A percentile compares a stretch with the other conserved stretches of the same genome.
phyloP scores from a whole-genome alignment of 2,329 filamentous ascomycete genomes.

The Ceratocystis alfenasii region DNA sequence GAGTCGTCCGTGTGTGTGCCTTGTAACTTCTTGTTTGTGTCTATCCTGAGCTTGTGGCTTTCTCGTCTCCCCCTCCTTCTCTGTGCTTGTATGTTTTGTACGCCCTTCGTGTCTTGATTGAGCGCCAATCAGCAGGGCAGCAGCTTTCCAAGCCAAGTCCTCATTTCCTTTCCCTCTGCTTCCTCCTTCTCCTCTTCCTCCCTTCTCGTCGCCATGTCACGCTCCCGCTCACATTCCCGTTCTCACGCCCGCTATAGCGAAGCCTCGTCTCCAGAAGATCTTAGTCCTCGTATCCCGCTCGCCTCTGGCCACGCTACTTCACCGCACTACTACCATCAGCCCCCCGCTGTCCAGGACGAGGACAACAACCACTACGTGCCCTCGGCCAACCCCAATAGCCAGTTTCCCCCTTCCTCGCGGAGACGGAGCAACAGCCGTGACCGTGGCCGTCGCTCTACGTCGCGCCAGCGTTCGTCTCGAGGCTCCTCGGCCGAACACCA shows the following conservation, averaged over 20 bases:
- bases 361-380: neutral
- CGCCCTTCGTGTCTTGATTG: too few relatives aligned
- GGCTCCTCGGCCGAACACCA: neutral
- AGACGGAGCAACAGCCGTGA: neutral
- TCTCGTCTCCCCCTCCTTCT: too few relatives aligned
- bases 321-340: neutral
- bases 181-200: neutral
- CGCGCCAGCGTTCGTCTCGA: neutral
- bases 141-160: too few relatives aligned
- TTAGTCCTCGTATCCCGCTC: neutral
- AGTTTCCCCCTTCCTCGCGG: neutral
- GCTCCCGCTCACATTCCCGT: neutral
- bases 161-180: neutral
- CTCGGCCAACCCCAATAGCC: neutral
- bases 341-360: neutral
- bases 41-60: too few relatives aligned
- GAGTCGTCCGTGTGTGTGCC: too few relatives aligned
- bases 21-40: too few relatives aligned
- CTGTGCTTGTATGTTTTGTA: too few relatives aligned
- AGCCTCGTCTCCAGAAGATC: conserved; percentile 7
- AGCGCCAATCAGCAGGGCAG: too few relatives aligned
- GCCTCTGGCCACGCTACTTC: neutral
- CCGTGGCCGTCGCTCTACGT: neutral
- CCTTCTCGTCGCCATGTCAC: conserved; percentile 1
- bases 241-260: neutral